Evolutionary conservation across 371 early-diverging fungal species (phyloP).

Genomic region (Mortierella sp.): DNA sequence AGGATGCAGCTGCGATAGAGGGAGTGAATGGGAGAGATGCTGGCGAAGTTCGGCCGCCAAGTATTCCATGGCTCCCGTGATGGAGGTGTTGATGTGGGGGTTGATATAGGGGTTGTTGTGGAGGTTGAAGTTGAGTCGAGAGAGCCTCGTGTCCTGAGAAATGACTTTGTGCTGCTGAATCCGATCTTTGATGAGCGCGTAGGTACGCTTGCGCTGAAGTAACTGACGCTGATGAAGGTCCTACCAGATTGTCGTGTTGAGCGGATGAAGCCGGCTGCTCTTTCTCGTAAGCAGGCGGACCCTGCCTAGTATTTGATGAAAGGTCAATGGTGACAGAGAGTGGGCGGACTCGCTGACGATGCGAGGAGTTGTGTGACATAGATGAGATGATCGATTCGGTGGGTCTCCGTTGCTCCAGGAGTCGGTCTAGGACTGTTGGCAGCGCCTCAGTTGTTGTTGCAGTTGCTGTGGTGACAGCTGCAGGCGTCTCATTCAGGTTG

Average conservation of each 20-base stretch:
- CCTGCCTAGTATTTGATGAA: neutral
- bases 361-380: neutral
- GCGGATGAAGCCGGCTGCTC: neutral
- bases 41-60: neutral
- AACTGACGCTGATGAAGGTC: too few species aligned
- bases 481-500: too few species aligned
- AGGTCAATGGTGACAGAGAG: constrained; percentile 19
- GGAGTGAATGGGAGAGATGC: neutral
- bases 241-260: neutral
- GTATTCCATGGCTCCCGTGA: too few species aligned
- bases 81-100: too few species aligned
- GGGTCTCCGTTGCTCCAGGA: neutral
- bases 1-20: neutral
- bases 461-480: neutral
- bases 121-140: too few species aligned
- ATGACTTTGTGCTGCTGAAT: too few species aligned
- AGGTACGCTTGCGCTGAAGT: too few species aligned
- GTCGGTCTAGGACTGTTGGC: neutral
- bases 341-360: constrained; percentile 1
- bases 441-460: neutral
- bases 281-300: constrained; percentile 15
- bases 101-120: too few species aligned
- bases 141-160: too few species aligned
- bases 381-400: constrained; percentile 5
- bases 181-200: too few species aligned